phyloP scores from a whole-genome alignment of 73 alveolate genomes.

The Halteria grandinella region DNA sequence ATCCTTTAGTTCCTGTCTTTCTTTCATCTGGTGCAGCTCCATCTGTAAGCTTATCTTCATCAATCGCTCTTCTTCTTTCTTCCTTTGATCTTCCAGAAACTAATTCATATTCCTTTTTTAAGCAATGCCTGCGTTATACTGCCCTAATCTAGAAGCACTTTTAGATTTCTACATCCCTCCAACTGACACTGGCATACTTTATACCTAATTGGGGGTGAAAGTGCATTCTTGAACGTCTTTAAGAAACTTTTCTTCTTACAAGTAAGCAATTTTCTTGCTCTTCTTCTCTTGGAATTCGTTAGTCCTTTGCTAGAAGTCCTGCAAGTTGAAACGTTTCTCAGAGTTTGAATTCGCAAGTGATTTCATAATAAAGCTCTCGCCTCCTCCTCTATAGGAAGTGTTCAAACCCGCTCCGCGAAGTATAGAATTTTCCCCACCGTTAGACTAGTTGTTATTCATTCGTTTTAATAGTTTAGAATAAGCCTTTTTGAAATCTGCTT shows the following conservation, averaged over 20 bases:
- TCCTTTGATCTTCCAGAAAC: slow-evolving; percentile 25
- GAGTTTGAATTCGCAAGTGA: background rate
- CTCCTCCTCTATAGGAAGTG: background rate
- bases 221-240: slow-evolving; percentile 32
- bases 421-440: background rate
- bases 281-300: slow-evolving; percentile 36
- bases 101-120: slow-evolving; percentile 1
- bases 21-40: background rate
- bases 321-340: background rate
- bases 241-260: background rate
- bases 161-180: slow-evolving; percentile 9
- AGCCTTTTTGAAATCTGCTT: slow-evolving; percentile 22
- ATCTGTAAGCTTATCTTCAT: background rate
- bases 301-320: slow-evolving; percentile 1
- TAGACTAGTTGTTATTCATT: background rate
- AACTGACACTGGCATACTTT: no score
- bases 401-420: background rate
- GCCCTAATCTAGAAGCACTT: slow-evolving; percentile 15
- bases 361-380: background rate
- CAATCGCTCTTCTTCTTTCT: slow-evolving; percentile 35
- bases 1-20: slow-evolving; percentile 1
- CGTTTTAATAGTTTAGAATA: slow-evolving; percentile 6
- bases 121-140: background rate
- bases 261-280: slow-evolving; percentile 15
- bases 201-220: slow-evolving; percentile 15